Evolutionary conservation across 176 grass and related monocot species (phyloP).

Genomic region (Zoysia pacifica): DNA sequence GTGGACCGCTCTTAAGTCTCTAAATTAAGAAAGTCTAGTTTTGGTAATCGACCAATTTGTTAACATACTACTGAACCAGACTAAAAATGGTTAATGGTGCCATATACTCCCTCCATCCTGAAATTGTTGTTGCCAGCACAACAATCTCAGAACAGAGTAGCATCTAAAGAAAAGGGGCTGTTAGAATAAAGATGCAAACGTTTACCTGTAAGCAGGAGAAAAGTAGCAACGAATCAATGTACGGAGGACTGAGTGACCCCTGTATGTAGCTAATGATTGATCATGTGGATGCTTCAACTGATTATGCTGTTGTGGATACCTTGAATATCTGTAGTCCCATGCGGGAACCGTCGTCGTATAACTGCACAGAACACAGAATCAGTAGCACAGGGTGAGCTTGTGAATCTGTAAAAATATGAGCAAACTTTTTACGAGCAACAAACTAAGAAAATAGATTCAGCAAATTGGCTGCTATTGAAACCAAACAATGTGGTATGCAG

Average conservation of each 20-base stretch:
- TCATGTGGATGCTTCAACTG: conserved; percentile 69
- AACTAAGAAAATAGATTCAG: neutral
- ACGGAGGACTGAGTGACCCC: conserved; percentile 76
- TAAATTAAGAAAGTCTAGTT: conserved; percentile 12
- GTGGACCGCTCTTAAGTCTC: neutral
- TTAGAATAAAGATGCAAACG: neutral
- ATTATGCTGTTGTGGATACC: conserved; percentile 62
- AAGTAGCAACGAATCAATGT: conserved; percentile 92
- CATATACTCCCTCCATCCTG: neutral
- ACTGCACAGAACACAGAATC: conserved; percentile 44
- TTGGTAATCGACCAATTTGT: neutral
- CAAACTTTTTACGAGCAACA: neutral
- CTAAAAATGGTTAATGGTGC: neutral
- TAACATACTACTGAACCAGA: conserved; percentile 9
- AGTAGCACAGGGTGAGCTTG: neutral
- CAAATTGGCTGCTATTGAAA: neutral
- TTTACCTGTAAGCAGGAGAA: conserved; percentile 67
- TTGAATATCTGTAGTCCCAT: conserved; percentile 79
- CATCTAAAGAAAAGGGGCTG: no score
- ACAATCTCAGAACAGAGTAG: neutral
- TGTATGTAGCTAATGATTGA: conserved; percentile 80
- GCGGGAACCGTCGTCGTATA: conserved; percentile 27
- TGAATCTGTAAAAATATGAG: neutral
- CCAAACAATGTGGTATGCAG: neutral
- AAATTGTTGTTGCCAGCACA: no score